Conservation (phyloP, 2,329 filamentous ascomycete genomes). For the Venturia effusa region DNA sequence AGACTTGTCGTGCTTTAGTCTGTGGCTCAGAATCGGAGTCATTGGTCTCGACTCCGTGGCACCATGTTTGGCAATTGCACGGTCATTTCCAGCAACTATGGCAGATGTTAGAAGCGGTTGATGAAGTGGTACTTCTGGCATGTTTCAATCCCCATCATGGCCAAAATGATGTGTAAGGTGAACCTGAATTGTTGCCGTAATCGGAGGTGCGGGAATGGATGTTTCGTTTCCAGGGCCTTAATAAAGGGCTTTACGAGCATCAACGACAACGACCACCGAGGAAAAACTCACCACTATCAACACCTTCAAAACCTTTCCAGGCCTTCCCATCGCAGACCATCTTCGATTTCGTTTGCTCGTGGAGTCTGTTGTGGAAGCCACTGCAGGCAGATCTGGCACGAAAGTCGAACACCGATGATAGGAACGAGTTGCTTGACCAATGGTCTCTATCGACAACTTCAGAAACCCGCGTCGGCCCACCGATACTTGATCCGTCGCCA, state of each 20-base stretch:
- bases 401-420: background rate
- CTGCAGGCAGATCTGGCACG: background rate
- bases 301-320: background rate
- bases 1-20: slow-evolving; percentile 64
- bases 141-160: background rate
- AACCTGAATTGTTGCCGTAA: background rate
- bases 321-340: slow-evolving; percentile 6
- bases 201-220: background rate
- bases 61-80: background rate
- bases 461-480: background rate
- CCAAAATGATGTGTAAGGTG: background rate
- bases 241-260: background rate
- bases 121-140: background rate
- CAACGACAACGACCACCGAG: background rate
- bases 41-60: background rate
- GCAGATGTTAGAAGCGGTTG: background rate
- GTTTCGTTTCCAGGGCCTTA: background rate
- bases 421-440: background rate
- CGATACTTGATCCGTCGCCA: slow-evolving; percentile 3
- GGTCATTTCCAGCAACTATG: background rate
- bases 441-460: background rate
- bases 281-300: background rate
- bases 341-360: background rate
- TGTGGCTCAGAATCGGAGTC: slow-evolving; percentile 48
- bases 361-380: background rate